Evolutionary conservation across 1,139 yeast species (phyloP), one percentile per base, ranked within the genome.

Genomic region (Suhomyces wounanorum): DNA sequence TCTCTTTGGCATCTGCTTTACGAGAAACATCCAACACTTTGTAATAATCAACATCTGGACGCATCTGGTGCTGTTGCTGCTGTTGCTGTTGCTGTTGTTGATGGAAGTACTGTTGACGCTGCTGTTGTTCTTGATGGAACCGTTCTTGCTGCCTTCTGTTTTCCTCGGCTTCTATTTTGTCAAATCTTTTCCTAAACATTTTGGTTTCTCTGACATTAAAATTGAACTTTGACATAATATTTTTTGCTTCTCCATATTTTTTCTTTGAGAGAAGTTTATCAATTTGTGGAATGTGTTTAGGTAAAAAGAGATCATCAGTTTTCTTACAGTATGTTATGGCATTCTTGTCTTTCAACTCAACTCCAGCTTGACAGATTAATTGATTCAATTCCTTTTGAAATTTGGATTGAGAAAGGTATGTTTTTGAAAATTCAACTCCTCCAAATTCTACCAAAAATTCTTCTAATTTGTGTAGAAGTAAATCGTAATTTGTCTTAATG

Each of bases 41-140:
- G 68, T 94, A 94, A 63, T 89, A 89, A 66, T 94, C 97, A 53
- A 81, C 82, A 52, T 81, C 76, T 21, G 85, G 83, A 36, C 77
- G 72, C 36, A 62, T 68, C 21, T 63, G 71, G 48, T 69, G 77
- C 37, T 69, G 75, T 36, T 65, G 74, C 30, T 70, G 78, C 38
- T 70, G 79, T 16, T 70, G 78, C 18, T 78, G 82, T 44, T 74
- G 78, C 42, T 75, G 77, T 25, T 74, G 79, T 28, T 63, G 67
- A 17, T 64, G 68, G 31, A 64, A 68, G 31, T 72, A 78, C 25
- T 73, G 77, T 38, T 76, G 79, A 8, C 30, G 31, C 14, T 40
- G 83, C 47, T 78, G 82, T 26, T 78, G 81, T 46, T 78, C 81
- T 35, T 71, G 75, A 17, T 80, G 75, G 47, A 67, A 68, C 44